A percentile compares a stretch with the other conserved stretches of the same genome.
Evolutionary conservation across 495 filamentous ascomycete species (phyloP).

Genomic region (Penicillium flavigenum): DNA sequence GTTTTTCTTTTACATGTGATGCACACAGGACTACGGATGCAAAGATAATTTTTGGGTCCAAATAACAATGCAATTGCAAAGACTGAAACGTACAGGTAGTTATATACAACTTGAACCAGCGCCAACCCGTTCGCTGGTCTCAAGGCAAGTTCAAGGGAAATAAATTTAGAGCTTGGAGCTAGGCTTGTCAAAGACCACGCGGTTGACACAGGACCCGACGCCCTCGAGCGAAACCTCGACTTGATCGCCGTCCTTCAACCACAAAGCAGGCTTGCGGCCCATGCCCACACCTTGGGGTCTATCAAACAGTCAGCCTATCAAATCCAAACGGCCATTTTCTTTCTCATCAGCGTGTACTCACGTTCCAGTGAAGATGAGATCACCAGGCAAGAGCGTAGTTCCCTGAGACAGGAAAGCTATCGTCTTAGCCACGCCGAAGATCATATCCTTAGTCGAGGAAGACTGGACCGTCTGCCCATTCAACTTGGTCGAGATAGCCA

Average conservation of each 20-base stretch:
- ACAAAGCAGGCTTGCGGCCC: slow-evolving; percentile 69
- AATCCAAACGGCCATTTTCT: not conserved
- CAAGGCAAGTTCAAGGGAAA: not conserved
- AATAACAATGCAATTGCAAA: slow-evolving; percentile 5
- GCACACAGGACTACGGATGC: slow-evolving; percentile 9
- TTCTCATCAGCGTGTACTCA: slow-evolving; percentile 42
- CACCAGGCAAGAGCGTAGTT: slow-evolving; percentile 74
- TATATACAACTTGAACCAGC: slow-evolving; percentile 4
- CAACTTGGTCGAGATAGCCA: slow-evolving; percentile 65
- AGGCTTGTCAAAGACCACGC: slow-evolving; percentile 62
- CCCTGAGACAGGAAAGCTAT: slow-evolving; percentile 75
- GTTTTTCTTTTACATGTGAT: slow-evolving; percentile 18
- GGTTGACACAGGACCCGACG: slow-evolving; percentile 70
- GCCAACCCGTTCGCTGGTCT: not conserved
- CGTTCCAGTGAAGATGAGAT: slow-evolving; percentile 85
- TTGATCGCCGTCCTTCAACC: slow-evolving; percentile 78
- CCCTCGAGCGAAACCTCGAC: slow-evolving; percentile 72
- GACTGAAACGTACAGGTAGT: not conserved
- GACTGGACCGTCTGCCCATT: slow-evolving; percentile 75
- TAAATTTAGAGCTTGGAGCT: slow-evolving; percentile 50
- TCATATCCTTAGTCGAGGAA: slow-evolving; percentile 75
- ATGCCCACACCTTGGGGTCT: slow-evolving; percentile 78
- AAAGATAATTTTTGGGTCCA: not conserved
- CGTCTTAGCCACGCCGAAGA: slow-evolving; percentile 73
- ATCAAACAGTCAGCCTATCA: slow-evolving; percentile 12